These are phyloP conservation scores for Gelatoporia subvermispora DNA, from an alignment of 768 basidiomycete genomes.

Conservation along the genomic window DNA sequence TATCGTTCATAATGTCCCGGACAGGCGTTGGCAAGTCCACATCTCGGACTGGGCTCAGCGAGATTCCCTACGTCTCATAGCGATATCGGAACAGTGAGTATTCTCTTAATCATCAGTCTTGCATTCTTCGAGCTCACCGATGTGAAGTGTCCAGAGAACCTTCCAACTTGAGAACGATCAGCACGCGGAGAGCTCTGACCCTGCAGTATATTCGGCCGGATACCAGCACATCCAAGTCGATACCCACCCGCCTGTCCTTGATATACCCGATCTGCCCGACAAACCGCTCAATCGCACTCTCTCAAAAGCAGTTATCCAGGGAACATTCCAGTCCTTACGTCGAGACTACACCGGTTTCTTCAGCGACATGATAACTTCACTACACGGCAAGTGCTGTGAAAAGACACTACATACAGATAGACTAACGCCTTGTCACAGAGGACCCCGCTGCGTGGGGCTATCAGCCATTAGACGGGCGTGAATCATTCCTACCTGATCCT, in stretches of 20 bases:
- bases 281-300: slow-evolving; percentile 21
- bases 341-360: slow-evolving; percentile 34
- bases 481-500: slow-evolving; percentile 21
- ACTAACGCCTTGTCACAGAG: slow-evolving; percentile 15
- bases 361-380: slow-evolving; percentile 26
- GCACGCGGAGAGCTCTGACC: slow-evolving; percentile 28
- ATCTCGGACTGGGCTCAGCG: slow-evolving; percentile 35
- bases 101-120: neutral
- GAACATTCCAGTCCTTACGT: slow-evolving; percentile 29
- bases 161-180: slow-evolving; percentile 27
- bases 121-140: neutral
- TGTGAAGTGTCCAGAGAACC: slow-evolving; percentile 25
- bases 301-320: slow-evolving; percentile 38
- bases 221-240: slow-evolving; percentile 33
- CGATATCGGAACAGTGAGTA: slow-evolving; percentile 37
- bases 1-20: slow-evolving; percentile 34
- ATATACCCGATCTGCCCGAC: slow-evolving; percentile 24
- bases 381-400: slow-evolving; percentile 21
- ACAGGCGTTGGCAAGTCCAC: slow-evolving; percentile 23
- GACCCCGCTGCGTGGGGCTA: slow-evolving; percentile 35
- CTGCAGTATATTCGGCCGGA: slow-evolving; percentile 24
- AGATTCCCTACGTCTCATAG: slow-evolving; percentile 32
- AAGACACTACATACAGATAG: neutral
- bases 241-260: slow-evolving; percentile 31
- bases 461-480: slow-evolving; percentile 20